Conservation (phyloP, 2,329 filamentous ascomycete species). For the Lachnellula subtilissima region DNA sequence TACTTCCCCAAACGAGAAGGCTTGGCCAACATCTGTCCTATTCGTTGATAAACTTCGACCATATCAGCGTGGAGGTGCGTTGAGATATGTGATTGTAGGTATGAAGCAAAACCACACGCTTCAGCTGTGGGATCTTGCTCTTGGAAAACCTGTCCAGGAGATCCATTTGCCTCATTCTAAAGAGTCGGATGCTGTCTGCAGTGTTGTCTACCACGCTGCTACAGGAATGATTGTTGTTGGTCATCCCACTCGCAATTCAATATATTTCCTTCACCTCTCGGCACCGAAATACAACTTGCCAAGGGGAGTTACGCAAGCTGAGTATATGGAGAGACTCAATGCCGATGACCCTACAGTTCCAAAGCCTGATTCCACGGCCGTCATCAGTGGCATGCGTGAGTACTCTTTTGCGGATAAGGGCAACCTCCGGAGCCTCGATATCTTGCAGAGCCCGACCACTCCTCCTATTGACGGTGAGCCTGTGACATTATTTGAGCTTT, state of each 20-base stretch:
- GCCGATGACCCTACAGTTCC: constrained; percentile 68
- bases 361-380: constrained; percentile 88
- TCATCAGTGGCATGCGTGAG: constrained; percentile 94
- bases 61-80: constrained; percentile 81
- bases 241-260: constrained; percentile 92
- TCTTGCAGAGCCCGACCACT: constrained; percentile 68
- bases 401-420: constrained; percentile 88
- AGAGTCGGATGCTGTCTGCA: constrained; percentile 96
- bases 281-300: constrained; percentile 85
- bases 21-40: constrained; percentile 92
- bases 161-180: constrained; percentile 94
- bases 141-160: constrained; percentile 94
- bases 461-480: constrained; percentile 58
- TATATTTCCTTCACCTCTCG: constrained; percentile 95
- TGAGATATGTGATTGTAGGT: constrained; percentile 93
- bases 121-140: constrained; percentile 94
- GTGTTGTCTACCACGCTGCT: constrained; percentile 85
- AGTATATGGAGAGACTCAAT: constrained; percentile 75
- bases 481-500: constrained; percentile 82
- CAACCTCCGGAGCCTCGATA: constrained; percentile 81
- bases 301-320: constrained; percentile 76
- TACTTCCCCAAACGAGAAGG: constrained; percentile 83
- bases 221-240: constrained; percentile 93
- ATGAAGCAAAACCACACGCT: constrained; percentile 99
- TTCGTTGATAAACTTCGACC: constrained; percentile 95